phyloP scores from a whole-genome alignment of 163 green algal genomes.

The Volvox carteri region DNA sequence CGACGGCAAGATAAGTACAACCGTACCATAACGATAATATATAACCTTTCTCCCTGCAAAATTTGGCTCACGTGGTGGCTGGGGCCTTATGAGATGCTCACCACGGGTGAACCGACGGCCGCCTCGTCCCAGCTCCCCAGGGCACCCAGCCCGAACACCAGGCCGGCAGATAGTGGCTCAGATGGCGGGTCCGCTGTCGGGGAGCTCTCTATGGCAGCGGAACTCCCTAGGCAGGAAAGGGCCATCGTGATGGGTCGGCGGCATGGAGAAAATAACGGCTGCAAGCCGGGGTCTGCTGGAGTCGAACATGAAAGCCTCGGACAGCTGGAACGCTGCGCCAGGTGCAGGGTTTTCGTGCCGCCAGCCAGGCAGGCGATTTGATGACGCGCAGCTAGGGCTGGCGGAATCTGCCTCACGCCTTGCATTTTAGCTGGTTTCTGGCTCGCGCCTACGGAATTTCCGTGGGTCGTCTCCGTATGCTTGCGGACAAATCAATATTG shows the following conservation, averaged over 20 bases:
- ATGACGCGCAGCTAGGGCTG: neutral
- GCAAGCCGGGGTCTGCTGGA: neutral
- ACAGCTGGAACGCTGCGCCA: neutral
- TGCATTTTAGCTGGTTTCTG: neutral
- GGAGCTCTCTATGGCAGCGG: neutral
- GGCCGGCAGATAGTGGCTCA: slow-evolving; percentile 54
- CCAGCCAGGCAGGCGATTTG: neutral
- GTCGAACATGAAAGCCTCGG: neutral
- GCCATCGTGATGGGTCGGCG: neutral
- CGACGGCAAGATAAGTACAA: too few relatives aligned
- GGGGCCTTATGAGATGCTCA: too few relatives aligned
- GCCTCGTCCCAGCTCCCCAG: slow-evolving; percentile 84
- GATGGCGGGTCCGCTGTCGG: neutral
- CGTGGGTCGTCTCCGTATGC: neutral
- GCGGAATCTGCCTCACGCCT: neutral
- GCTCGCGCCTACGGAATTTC: neutral
- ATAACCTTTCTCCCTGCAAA: too few relatives aligned
- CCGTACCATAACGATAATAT: too few relatives aligned
- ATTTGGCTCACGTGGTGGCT: too few relatives aligned
- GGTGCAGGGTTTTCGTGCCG: neutral
- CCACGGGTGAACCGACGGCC: slow-evolving; percentile 84
- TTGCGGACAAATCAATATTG: neutral
- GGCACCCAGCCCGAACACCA: slow-evolving; percentile 72
- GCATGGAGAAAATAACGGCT: neutral
- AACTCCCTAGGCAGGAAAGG: neutral